These are phyloP conservation scores for Hirschioporus abietinus DNA, from an alignment of 768 basidiomycete species.

Conservation along the genomic window DNA sequence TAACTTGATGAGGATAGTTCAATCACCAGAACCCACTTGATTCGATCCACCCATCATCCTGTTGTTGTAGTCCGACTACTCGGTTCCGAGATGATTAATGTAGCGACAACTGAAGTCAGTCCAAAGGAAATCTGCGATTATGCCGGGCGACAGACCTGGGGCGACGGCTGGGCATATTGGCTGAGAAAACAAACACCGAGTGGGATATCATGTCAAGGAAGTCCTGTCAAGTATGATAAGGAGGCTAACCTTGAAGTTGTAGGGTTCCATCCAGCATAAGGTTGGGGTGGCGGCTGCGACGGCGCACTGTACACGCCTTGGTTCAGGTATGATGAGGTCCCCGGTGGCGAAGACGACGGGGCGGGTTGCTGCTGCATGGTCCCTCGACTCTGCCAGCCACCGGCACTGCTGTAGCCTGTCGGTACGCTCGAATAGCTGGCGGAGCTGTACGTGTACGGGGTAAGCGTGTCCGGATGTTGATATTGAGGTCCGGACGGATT, in stretches of 20 bases:
- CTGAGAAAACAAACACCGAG: background rate
- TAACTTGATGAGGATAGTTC: background rate
- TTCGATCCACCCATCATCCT: background rate
- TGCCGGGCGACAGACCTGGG: constrained; percentile 1
- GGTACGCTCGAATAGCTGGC: background rate
- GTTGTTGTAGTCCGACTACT: background rate
- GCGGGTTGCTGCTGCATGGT: background rate
- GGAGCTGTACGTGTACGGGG: background rate
- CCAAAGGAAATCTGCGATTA: background rate
- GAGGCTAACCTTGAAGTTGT: background rate
- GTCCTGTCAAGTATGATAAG: background rate
- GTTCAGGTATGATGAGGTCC: background rate
- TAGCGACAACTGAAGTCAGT: background rate
- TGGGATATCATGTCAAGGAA: background rate
- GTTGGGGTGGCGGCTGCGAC: background rate
- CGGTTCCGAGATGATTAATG: background rate
- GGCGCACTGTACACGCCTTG: background rate
- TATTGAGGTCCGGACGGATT: background rate
- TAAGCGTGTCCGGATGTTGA: background rate
- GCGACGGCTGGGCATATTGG: background rate
- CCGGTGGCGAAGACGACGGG: background rate
- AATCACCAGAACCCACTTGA: background rate
- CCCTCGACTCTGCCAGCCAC: background rate
- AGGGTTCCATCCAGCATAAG: background rate
- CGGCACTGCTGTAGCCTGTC: background rate